A percentile compares a stretch with the other conserved stretches of the same genome.
Conservation (phyloP, 2,329 filamentous ascomycete species). For the Parasarocladium wereldwijsianum region DNA sequence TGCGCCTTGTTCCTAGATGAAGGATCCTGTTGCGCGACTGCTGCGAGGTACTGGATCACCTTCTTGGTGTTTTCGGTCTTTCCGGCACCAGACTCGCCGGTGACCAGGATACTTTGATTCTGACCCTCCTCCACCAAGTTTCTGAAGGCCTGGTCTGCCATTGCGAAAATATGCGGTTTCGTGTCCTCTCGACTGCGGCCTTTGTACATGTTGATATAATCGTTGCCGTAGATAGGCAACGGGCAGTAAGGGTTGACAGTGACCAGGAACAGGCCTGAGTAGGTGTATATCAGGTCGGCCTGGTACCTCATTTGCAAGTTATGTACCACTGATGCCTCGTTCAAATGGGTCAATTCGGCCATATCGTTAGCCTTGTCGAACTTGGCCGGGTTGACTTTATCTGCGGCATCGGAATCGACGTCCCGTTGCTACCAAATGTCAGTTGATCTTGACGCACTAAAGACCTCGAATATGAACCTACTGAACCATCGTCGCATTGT, state of each 20-base stretch:
- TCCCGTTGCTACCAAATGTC: conserved; percentile 55
- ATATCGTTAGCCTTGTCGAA: conserved; percentile 99
- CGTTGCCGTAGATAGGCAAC: conserved; percentile 86
- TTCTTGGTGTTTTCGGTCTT: conserved; percentile 99
- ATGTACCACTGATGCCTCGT: conserved; percentile 94
- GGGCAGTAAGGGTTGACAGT: conserved; percentile 95
- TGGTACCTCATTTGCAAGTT: conserved; percentile 93
- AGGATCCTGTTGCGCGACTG: conserved; percentile 76
- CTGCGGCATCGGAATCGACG: conserved; percentile 72
- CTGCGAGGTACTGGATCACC: conserved; percentile 94
- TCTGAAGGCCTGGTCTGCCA: conserved; percentile 92
- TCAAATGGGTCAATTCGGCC: conserved; percentile 95
- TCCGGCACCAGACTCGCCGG: conserved; percentile 91
- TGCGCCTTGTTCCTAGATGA: conserved; percentile 44
- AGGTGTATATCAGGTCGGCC: conserved; percentile 93
- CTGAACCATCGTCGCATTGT: conserved; percentile 84
- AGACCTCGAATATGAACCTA: conserved; percentile 28
- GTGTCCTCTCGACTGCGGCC: conserved; percentile 84
- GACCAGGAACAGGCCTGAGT: conserved; percentile 91
- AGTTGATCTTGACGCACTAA: background rate
- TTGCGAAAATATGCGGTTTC: conserved; percentile 92
- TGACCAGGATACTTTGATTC: conserved; percentile 96
- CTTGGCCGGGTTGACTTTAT: conserved; percentile 98
- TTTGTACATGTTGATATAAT: conserved; percentile 97
- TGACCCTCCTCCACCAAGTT: conserved; percentile 89